Evolutionary conservation across 2,329 filamentous ascomycete species (phyloP), one percentile per base, ranked within the genome.

Genomic region (Mycosphaerella sp.): DNA sequence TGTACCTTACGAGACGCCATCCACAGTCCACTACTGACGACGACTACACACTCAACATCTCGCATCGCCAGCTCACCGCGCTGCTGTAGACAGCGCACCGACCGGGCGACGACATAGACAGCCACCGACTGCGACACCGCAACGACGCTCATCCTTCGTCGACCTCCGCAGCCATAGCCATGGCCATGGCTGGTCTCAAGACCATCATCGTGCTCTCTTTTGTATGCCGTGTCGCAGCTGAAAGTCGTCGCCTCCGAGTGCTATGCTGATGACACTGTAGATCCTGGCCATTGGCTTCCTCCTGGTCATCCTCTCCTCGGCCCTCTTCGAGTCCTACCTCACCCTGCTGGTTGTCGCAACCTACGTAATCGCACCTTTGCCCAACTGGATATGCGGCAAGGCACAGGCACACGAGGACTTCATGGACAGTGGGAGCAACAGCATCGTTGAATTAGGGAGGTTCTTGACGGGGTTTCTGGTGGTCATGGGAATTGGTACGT

Each of bases 131-230:
- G 7, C 32, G 18, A 6, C 44, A 46, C 34, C 44, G 27, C 9
- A 16, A 18, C 9, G 14, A 18, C n/a, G 13, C 36, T 39, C 36
- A 27, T 34, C 42, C 37, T 48, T 41, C 50, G 37, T 25, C 46
- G 35, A 13, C 40, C 30, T 43, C 48, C 48, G 39, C 41, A 49
- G 41, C 51, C 44, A 56, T 55, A 49, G 41, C 51, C 44, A 56
- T 55, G 55, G 59, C 75, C 75, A 81, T 87, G 77, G 89, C 93
- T 64, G 93, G 93, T 70, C 84, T 98, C 67, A 97, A 96, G 76
- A 98, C 93, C 62, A 98, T 98, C 74, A 98, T 98, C 72, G 89
- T 88, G 59, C 87, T 98, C 63, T 97, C 93, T 69, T 98, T 98
- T 75, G 93, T 87, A 80, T 50, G 81, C 55, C 41, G 7, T 12